Evolutionary conservation across 2,329 filamentous ascomycete species (phyloP).

Genomic region (Xylariaceae sp.): DNA sequence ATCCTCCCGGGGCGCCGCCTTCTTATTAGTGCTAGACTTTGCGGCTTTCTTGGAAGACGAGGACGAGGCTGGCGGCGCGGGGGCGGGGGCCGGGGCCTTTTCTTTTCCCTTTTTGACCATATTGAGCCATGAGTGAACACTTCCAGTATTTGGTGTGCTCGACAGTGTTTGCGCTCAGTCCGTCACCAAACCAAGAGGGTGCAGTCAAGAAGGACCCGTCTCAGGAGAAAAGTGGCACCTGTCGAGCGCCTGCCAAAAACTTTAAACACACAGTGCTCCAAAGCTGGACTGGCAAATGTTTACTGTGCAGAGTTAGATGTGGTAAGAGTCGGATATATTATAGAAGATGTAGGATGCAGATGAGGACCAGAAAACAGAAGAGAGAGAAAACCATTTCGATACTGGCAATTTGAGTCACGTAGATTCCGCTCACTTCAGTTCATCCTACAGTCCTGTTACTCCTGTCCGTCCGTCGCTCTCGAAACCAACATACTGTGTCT

Average conservation of each 20-base stretch:
- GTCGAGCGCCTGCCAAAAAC: background rate
- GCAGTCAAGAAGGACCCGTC: background rate
- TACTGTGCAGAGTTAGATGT: too few relatives aligned
- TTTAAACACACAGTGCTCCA: background rate
- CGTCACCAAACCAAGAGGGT: too few relatives aligned
- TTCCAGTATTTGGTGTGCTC: background rate
- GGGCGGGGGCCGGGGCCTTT: slow-evolving; percentile 38
- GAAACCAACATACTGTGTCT: too few relatives aligned
- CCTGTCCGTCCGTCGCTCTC: too few relatives aligned
- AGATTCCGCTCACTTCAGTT: too few relatives aligned
- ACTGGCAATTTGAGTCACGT: too few relatives aligned
- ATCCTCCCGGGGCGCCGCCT: slow-evolving; percentile 36
- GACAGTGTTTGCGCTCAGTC: background rate
- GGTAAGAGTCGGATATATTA: too few relatives aligned
- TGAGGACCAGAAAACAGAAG: too few relatives aligned
- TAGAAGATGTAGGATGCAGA: too few relatives aligned
- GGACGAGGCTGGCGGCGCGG: slow-evolving; percentile 28
- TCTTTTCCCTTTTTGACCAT: slow-evolving; percentile 53
- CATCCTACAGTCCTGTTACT: too few relatives aligned
- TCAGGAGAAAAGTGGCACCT: background rate
- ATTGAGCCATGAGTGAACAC: slow-evolving; percentile 20
- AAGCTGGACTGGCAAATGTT: background rate
- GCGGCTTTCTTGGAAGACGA: slow-evolving; percentile 31
- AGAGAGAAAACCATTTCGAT: too few relatives aligned
- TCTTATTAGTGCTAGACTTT: slow-evolving; percentile 31